phyloP scores from a whole-genome alignment of 305 asterid species.

The Fraxinus xanthoxyloides region DNA sequence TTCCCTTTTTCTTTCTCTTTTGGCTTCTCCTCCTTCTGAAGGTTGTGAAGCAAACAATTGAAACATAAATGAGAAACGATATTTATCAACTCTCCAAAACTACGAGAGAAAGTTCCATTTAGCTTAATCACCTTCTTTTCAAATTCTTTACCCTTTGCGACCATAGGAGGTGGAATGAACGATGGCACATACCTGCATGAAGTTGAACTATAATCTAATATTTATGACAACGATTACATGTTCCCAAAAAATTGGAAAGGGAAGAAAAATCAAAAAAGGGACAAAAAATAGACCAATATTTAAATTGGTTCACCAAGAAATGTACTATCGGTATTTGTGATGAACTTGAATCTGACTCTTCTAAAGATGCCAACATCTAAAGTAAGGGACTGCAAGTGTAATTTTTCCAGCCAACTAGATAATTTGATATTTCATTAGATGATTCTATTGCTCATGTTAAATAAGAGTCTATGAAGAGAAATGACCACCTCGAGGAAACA shows the following conservation, averaged over 20 bases:
- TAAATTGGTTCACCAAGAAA: neutral
- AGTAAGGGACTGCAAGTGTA: neutral
- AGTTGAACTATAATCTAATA: conserved; percentile 51
- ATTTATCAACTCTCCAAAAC: neutral
- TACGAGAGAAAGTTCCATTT: conserved; percentile 4
- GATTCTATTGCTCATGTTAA: neutral
- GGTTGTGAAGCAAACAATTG: conserved; percentile 20
- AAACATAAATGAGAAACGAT: conserved; percentile 21
- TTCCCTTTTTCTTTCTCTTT: conserved; percentile 85
- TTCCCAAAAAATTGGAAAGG: conserved; percentile 15
- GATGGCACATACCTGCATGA: conserved; percentile 98
- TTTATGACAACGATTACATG: conserved; percentile 34
- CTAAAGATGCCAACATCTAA: neutral
- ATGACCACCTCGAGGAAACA: neutral
- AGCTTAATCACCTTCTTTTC: conserved; percentile 71
- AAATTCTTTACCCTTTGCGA: conserved; percentile 74
- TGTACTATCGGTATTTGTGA: neutral
- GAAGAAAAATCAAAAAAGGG: neutral
- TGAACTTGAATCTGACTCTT: neutral
- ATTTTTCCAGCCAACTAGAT: neutral
- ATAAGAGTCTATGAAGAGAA: neutral
- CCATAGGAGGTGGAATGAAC: conserved; percentile 92
- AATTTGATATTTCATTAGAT: neutral
- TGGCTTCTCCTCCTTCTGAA: conserved; percentile 85
- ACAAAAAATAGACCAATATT: neutral